These are phyloP conservation scores for Phytopythium kandeliae DNA, from an alignment of 352 stramenopile genomes.

Conservation along the genomic window DNA sequence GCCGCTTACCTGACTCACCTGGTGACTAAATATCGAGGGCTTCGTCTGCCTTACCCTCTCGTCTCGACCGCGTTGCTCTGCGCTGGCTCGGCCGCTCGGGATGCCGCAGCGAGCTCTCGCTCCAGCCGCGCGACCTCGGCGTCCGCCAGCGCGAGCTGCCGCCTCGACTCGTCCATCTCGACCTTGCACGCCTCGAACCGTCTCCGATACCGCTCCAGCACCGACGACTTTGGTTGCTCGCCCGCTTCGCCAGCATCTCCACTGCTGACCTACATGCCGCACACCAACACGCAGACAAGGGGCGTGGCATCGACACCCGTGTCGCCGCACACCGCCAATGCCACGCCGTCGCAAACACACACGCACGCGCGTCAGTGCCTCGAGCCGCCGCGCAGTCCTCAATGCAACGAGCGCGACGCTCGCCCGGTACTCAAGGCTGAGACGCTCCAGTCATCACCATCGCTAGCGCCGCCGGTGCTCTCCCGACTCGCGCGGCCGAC, in stretches of 20 bases:
- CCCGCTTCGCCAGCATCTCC: background rate
- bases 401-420: background rate
- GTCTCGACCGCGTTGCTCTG: background rate
- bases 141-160: slow-evolving; percentile 1
- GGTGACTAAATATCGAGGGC: slow-evolving; percentile 6
- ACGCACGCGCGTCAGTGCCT: slow-evolving; percentile 5
- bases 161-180: slow-evolving; percentile 2
- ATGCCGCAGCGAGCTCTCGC: slow-evolving; percentile 3
- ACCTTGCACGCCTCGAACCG: background rate
- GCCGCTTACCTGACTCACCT: background rate
- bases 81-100: background rate
- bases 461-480: background rate
- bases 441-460: slow-evolving; percentile 2
- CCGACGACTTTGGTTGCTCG: background rate
- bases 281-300: background rate
- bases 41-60: slow-evolving; percentile 1
- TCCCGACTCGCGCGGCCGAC: background rate
- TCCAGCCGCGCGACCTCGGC: slow-evolving; percentile 5
- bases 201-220: background rate
- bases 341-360: slow-evolving; percentile 4
- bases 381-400: background rate
- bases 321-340: background rate
- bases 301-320: background rate
- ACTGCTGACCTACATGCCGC: background rate
- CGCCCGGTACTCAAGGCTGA: slow-evolving; percentile 1